A percentile compares a stretch with the other conserved stretches of the same genome.
Evolutionary conservation across 805 yeast species (phyloP).

Genomic region (Grigorovia yakushimaensis): DNA sequence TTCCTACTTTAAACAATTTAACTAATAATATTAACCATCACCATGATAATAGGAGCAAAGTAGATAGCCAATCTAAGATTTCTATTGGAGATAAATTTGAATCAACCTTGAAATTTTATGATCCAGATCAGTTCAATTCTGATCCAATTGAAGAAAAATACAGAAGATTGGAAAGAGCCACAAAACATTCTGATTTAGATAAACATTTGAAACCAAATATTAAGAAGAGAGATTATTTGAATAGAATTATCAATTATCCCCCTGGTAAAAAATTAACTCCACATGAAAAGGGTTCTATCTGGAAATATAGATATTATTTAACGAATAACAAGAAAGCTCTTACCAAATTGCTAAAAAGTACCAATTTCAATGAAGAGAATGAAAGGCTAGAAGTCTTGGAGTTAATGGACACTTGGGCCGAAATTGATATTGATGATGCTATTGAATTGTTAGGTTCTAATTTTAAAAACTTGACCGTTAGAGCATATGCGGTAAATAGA

Average conservation of each 20-base stretch:
- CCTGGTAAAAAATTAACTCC: slow-evolving; percentile 75
- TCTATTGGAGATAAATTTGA: slow-evolving; percentile 20
- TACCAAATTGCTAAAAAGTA: slow-evolving; percentile 77
- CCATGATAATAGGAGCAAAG: slow-evolving; percentile 14
- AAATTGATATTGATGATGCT: slow-evolving; percentile 75
- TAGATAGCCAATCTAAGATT: slow-evolving; percentile 24
- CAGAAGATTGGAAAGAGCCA: slow-evolving; percentile 73
- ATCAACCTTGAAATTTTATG: slow-evolving; percentile 40
- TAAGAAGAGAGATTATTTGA: slow-evolving; percentile 63
- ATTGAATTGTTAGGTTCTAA: slow-evolving; percentile 75
- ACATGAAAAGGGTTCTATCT: slow-evolving; percentile 74
- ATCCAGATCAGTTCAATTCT: slow-evolving; percentile 55
- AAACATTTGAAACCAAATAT: slow-evolving; percentile 84
- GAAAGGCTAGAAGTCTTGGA: slow-evolving; percentile 76
- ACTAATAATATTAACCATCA: slow-evolving; percentile 14
- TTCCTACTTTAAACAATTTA: slow-evolving; percentile 33
- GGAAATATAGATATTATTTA: slow-evolving; percentile 83
- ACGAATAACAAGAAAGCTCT: slow-evolving; percentile 58
- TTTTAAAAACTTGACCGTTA: slow-evolving; percentile 60
- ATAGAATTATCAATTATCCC: slow-evolving; percentile 60
- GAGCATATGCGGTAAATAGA: slow-evolving; percentile 84
- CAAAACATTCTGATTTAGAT: slow-evolving; percentile 67
- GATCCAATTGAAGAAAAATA: slow-evolving; percentile 88
- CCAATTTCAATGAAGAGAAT: slow-evolving; percentile 76
- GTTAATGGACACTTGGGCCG: slow-evolving; percentile 59